These are phyloP conservation scores for Eutrema japonicum DNA, from an alignment of 345 rosid species.

Conservation along the genomic window DNA sequence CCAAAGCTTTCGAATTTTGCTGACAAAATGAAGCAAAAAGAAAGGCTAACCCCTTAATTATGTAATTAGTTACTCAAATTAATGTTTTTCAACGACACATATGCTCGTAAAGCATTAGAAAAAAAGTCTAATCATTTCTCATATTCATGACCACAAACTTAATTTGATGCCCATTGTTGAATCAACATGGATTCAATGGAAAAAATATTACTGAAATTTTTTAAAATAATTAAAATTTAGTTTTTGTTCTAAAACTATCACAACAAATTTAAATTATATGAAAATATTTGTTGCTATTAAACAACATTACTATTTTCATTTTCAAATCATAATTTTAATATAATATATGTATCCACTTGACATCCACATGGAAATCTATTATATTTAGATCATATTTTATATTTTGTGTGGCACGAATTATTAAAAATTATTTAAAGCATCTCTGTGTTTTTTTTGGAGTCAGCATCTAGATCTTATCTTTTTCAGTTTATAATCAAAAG, in stretches of 20 bases:
- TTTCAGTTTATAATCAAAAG: conserved; percentile 37
- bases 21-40: conserved; percentile 8
- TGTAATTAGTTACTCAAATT: background rate
- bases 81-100: background rate
- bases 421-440: conserved; percentile 30
- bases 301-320: no score
- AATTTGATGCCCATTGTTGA: no score
- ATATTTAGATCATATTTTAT: background rate
- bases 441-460: conserved; percentile 32
- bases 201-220: no score
- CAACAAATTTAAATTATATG: no score
- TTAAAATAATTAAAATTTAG: no score
- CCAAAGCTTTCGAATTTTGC: conserved; percentile 26
- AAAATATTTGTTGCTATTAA: no score
- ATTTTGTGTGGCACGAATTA: conserved; percentile 12
- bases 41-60: conserved; percentile 6
- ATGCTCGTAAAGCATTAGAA: background rate
- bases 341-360: background rate
- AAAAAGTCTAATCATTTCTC: background rate
- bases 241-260: no score
- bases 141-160: conserved; percentile 1
- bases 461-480: conserved; percentile 47
- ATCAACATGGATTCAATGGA: no score
- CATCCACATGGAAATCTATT: background rate
- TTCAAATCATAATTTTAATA: no score